Evolutionary conservation across 306 rosid species (phyloP).

Genomic region (Hippophae rhamnoides): DNA sequence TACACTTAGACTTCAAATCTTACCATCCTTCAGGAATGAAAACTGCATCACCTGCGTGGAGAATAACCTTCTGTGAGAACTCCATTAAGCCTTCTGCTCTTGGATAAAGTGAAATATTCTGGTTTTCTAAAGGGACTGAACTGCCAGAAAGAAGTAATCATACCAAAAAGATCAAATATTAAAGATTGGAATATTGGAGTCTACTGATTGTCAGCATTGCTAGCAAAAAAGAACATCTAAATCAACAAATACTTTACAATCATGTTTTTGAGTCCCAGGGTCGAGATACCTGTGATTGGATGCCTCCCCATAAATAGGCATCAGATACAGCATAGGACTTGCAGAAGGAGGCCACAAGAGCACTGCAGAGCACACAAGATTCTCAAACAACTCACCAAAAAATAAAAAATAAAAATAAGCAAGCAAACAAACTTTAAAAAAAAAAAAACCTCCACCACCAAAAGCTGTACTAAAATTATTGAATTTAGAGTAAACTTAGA

Average conservation of each 20-base stretch:
- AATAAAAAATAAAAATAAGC: not conserved
- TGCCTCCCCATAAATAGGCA: conserved; percentile 92
- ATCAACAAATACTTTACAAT: too few relatives aligned
- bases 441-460: not conserved
- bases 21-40: conserved; percentile 99
- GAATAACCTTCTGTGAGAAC: conserved; percentile 60
- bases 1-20: conserved; percentile 17
- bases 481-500: too few relatives aligned
- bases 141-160: conserved; percentile 34
- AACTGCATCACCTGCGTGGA: conserved; percentile 82
- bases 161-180: conserved; percentile 1
- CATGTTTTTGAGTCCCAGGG: too few relatives aligned
- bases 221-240: too few relatives aligned
- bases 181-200: conserved; percentile 4
- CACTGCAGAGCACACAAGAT: conserved; percentile 41
- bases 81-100: conserved; percentile 59
- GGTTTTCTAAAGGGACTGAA: conserved; percentile 64
- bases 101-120: conserved; percentile 60
- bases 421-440: not conserved
- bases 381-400: conserved; percentile 16
- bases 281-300: conserved; percentile 74
- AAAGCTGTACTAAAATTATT: not conserved
- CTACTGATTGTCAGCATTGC: too few relatives aligned
- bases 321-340: conserved; percentile 61
- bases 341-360: conserved; percentile 95